Conservation (phyloP, 2,329 filamentous ascomycete genomes). For the Basipetospora chlamydospora region DNA sequence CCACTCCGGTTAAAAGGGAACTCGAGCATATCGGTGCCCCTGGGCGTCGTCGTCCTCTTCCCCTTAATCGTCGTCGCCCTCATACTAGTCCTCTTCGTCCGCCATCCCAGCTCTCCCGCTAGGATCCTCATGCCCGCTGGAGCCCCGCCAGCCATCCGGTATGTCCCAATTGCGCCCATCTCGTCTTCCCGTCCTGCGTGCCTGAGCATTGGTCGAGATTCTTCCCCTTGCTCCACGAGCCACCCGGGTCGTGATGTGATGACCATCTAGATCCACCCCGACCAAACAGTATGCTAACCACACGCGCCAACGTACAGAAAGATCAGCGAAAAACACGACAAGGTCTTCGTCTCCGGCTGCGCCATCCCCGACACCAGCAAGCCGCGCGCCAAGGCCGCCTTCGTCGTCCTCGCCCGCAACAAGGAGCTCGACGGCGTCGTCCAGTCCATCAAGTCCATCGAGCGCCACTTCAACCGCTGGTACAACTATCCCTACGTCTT, state of each 20-base stretch:
- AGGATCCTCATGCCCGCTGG: constrained; percentile 78
- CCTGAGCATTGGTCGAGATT: too few species aligned
- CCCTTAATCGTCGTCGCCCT: constrained; percentile 82
- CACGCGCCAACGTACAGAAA: too few species aligned
- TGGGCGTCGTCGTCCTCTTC: constrained; percentile 86
- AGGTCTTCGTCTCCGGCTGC: constrained; percentile 87
- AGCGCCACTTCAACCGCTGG: constrained; percentile 98
- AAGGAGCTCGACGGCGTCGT: constrained; percentile 94
- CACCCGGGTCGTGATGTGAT: too few species aligned
- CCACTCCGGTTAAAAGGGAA: constrained; percentile 83
- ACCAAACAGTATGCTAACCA: too few species aligned
- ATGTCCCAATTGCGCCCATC: too few species aligned
- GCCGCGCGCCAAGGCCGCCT: constrained; percentile 82
- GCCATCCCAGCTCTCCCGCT: constrained; percentile 70
- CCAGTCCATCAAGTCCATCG: constrained; percentile 93
- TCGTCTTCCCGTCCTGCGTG: too few species aligned
- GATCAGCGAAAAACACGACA: constrained; percentile 95
- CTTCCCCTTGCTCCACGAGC: too few species aligned
- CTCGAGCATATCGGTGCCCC: constrained; percentile 79
- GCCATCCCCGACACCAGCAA: constrained; percentile 63
- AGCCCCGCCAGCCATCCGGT: constrained; percentile 81
- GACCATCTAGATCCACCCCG: too few species aligned
- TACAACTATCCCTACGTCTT: constrained; percentile 98
- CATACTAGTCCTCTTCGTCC: constrained; percentile 78
- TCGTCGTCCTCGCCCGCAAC: constrained; percentile 89